A percentile compares a stretch with the other conserved stretches of the same genome.
These are phyloP conservation scores for Coniochaeta ligniaria DNA, from an alignment of 2,329 filamentous ascomycete species.

Conservation along the genomic window DNA sequence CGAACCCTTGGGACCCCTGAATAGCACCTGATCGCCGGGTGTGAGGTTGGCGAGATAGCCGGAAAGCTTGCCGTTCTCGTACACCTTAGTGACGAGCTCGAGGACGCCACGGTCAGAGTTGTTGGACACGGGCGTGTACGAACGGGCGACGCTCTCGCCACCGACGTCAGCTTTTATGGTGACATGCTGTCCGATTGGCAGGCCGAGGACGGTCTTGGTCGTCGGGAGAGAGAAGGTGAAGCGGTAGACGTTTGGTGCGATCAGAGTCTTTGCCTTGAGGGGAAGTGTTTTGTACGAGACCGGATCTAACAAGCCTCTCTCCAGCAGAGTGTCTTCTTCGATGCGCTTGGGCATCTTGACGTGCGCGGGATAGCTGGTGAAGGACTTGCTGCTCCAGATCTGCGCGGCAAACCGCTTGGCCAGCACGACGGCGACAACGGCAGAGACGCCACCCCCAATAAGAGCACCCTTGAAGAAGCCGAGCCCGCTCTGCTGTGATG, in stretches of 20 bases:
- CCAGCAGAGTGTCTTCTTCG: background rate
- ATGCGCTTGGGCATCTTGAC: constrained; percentile 1
- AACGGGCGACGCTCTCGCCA: constrained; percentile 37
- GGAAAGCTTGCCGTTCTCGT: constrained; percentile 58
- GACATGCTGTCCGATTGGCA: constrained; percentile 51
- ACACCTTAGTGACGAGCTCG: constrained; percentile 87
- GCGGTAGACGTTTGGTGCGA: constrained; percentile 37
- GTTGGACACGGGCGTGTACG: constrained; percentile 48
- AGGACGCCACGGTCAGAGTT: constrained; percentile 45
- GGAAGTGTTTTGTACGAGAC: constrained; percentile 34
- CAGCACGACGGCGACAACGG: constrained; percentile 21
- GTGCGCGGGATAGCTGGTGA: constrained; percentile 21
- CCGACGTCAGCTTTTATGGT: constrained; percentile 40
- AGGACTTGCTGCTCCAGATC: constrained; percentile 22
- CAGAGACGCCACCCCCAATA: constrained; percentile 24
- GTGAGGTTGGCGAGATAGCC: constrained; percentile 38
- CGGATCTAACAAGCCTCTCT: background rate
- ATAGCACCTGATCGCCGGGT: constrained; percentile 30
- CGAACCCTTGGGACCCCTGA: constrained; percentile 47
- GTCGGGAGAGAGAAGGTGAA: constrained; percentile 41
- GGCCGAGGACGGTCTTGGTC: constrained; percentile 35
- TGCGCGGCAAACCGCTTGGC: constrained; percentile 22
- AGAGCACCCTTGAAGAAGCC: constrained; percentile 30
- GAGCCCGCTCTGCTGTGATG: constrained; percentile 10
- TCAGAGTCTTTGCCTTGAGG: constrained; percentile 20